Base-by-base conservation (phyloP, 1,139 yeast species). In the Saccharomycopsis phalli region DNA sequence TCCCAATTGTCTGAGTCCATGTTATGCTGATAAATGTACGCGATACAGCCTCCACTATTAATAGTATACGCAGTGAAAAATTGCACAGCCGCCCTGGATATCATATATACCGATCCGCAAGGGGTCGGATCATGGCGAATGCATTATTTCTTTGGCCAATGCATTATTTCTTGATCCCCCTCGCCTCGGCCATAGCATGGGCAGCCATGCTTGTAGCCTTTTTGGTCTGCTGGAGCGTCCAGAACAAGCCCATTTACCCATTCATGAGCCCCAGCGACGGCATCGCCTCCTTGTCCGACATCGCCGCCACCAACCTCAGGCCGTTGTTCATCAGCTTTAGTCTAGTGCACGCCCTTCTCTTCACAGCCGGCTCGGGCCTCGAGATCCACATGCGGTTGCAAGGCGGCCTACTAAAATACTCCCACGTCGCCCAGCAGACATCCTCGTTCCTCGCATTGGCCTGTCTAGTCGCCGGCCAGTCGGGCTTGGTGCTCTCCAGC, bases 321-420 rank as follows among this genome's bases (percentile, higher is more conserved):
- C 94, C 95, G 1, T 61, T 86, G 17, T 87, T 87, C 59, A 84
- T 87, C 34, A 63, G 82, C n/a, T 78, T 94, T 54, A 66, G 83
- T 2, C 84, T 79, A 0, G 70, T 78, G 57, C 94, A 84, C 61
- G 94, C 87, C 16, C 64, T 83, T 13, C 77, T 83, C 53, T 83
- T 76, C 52, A 76, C 76, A 31, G 69, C 84, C n/a, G 70, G 88
- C 1, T 60, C 78, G 36, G 56, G 66, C n/a, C 63, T 75, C 55
- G 88, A 79, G 52, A 65, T 66, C 40, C 66, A 65, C 47, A 62
- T 81, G 37, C 63, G 88, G 28, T 67, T 65, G 30, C 60, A 63
- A 25, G 66, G 68, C 16, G 69, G 75, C 49, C 62, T 81, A 32
- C 73, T 75, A 47, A 77, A 78, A 0, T 70, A 66, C 55, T 11